phyloP scores from a whole-genome alignment of 306 rosid genomes.

The Medicago ruthenica region DNA sequence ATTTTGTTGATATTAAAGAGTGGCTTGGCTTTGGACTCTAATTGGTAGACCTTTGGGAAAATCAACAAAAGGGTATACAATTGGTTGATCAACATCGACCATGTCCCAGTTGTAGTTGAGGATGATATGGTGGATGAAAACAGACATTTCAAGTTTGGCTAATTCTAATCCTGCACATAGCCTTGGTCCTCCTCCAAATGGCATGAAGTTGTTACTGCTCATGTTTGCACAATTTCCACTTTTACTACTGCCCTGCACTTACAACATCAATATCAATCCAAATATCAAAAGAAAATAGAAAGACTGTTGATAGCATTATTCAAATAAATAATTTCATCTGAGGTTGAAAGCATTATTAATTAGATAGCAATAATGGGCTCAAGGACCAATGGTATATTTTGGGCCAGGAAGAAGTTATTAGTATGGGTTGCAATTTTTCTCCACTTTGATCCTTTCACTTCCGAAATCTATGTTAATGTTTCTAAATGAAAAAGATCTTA shows the following conservation, averaged over 20 bases:
- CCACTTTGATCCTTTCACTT: too few species aligned
- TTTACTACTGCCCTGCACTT: constrained; percentile 50
- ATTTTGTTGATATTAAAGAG: constrained; percentile 30
- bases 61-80: constrained; percentile 80
- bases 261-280: neutral
- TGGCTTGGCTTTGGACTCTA: constrained; percentile 55
- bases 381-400: too few species aligned
- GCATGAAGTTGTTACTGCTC: constrained; percentile 61
- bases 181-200: constrained; percentile 95
- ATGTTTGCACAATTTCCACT: constrained; percentile 46
- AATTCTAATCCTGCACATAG: constrained; percentile 88
- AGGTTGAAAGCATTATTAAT: too few species aligned
- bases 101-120: constrained; percentile 82
- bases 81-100: constrained; percentile 65
- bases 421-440: too few species aligned
- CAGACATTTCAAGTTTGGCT: constrained; percentile 94
- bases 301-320: too few species aligned
- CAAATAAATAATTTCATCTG: too few species aligned
- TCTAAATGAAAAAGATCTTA: too few species aligned
- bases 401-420: too few species aligned
- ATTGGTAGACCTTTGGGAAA: constrained; percentile 84
- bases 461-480: too few species aligned
- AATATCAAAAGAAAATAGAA: neutral
- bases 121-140: constrained; percentile 89
- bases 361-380: too few species aligned